Evolutionary conservation across 371 early-diverging fungal genomes (phyloP).

Genomic region (Mucor irregularis): DNA sequence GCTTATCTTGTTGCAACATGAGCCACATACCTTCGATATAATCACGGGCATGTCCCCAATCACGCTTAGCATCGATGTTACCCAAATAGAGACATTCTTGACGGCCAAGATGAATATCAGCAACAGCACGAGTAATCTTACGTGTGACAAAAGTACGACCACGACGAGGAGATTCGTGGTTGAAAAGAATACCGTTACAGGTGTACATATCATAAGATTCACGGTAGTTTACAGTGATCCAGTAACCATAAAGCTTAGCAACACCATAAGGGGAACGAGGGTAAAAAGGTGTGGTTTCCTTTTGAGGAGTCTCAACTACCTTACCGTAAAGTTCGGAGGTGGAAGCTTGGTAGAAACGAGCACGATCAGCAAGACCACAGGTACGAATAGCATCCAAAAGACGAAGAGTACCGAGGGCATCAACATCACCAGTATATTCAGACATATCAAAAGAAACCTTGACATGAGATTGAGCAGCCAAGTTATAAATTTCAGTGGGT

Average conservation of each 20-base stretch:
- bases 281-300: conserved; percentile 86
- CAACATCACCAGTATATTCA: conserved; percentile 88
- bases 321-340: conserved; percentile 85
- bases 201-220: conserved; percentile 84
- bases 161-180: conserved; percentile 86
- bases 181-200: conserved; percentile 86
- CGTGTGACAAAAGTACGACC: conserved; percentile 86
- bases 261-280: conserved; percentile 88
- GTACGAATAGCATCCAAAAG: conserved; percentile 83
- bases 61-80: conserved; percentile 84
- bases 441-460: conserved; percentile 91
- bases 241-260: conserved; percentile 83
- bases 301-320: conserved; percentile 80
- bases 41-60: conserved; percentile 90
- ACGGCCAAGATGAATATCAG: conserved; percentile 71
- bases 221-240: conserved; percentile 84
- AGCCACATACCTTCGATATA: conserved; percentile 90
- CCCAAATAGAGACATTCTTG: conserved; percentile 78
- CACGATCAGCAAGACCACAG: conserved; percentile 69
- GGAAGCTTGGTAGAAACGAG: conserved; percentile 85
- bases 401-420: conserved; percentile 81
- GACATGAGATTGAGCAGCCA: conserved; percentile 82
- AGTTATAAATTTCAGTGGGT: conserved; percentile 81
- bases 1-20: conserved; percentile 80
- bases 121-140: conserved; percentile 83